Percentiles rank a stretch among this genome's conserved stretches.
Conservation (phyloP, 306 rosid species). For the Erythrophleum fordii region DNA sequence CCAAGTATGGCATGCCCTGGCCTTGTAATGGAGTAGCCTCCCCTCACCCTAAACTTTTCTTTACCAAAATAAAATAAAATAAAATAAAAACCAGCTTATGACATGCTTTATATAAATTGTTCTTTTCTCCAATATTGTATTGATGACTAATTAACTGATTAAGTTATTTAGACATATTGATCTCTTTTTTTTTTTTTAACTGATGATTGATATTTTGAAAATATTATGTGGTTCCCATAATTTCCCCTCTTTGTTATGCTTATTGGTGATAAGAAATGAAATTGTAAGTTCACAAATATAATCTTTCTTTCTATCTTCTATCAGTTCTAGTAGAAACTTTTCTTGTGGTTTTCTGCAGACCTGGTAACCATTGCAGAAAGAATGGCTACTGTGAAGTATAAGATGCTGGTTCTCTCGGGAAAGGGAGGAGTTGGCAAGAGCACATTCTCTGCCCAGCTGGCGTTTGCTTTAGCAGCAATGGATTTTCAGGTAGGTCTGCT, state of each 20-base stretch:
- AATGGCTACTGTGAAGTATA: slow-evolving; percentile 96
- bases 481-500: slow-evolving; percentile 94
- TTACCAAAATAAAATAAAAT: background rate
- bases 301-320: too few relatives aligned
- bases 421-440: slow-evolving; percentile 99
- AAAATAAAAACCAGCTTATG: background rate
- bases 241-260: slow-evolving; percentile 19
- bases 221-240: background rate
- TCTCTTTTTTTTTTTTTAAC: background rate
- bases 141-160: background rate
- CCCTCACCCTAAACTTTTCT: background rate
- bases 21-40: background rate
- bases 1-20: background rate
- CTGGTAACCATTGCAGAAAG: slow-evolving; percentile 83
- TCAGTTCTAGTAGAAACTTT: too few relatives aligned
- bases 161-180: background rate
- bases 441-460: slow-evolving; percentile 89
- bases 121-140: background rate
- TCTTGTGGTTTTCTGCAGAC: slow-evolving; percentile 47
- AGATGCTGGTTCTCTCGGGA: slow-evolving; percentile 87
- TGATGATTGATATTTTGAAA: background rate
- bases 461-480: slow-evolving; percentile 88
- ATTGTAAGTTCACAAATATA: background rate
- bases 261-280: background rate
- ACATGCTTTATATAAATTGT: background rate